Percentiles rank a stretch among this genome's conserved stretches.
Evolutionary conservation across 2,329 filamentous ascomycete species (phyloP).

Genomic region (Penicillium sp.): DNA sequence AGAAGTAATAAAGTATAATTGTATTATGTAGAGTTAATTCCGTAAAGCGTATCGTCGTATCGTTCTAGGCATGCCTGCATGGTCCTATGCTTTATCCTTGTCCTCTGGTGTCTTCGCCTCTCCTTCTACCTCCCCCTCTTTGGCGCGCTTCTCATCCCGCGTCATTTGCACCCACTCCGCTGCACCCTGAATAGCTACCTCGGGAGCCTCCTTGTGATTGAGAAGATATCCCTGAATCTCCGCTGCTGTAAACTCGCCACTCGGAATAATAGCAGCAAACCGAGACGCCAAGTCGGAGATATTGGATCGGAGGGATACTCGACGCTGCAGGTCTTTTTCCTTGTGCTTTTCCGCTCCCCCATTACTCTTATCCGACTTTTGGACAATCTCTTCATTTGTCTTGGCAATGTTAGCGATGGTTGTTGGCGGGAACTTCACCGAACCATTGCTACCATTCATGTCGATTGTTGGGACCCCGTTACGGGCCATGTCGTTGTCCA

Average conservation of each 20-base stretch:
- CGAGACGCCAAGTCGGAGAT: slow-evolving; percentile 27
- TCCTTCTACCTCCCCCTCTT: slow-evolving; percentile 13
- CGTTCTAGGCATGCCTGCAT: background rate
- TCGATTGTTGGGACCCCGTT: background rate
- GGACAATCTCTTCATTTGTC: background rate
- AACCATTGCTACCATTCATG: slow-evolving; percentile 5
- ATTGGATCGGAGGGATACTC: slow-evolving; percentile 15
- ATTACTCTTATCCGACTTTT: background rate
- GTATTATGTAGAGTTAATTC: background rate
- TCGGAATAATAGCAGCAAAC: slow-evolving; percentile 35
- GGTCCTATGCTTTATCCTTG: background rate
- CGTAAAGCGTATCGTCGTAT: background rate
- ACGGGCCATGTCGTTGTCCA: slow-evolving; percentile 30
- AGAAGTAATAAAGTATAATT: background rate
- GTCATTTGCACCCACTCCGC: slow-evolving; percentile 30
- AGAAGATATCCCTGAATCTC: slow-evolving; percentile 45
- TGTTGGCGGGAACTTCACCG: background rate
- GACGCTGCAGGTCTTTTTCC: background rate
- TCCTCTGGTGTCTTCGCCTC: slow-evolving; percentile 7
- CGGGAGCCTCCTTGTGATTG: slow-evolving; percentile 34
- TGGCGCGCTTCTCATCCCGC: slow-evolving; percentile 26
- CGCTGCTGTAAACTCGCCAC: slow-evolving; percentile 38
- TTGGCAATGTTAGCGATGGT: slow-evolving; percentile 1
- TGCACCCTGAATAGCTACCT: slow-evolving; percentile 31
- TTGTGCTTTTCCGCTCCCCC: background rate